phyloP scores from a whole-genome alignment of 1,139 yeast species.

The Geotrichum candidum region DNA sequence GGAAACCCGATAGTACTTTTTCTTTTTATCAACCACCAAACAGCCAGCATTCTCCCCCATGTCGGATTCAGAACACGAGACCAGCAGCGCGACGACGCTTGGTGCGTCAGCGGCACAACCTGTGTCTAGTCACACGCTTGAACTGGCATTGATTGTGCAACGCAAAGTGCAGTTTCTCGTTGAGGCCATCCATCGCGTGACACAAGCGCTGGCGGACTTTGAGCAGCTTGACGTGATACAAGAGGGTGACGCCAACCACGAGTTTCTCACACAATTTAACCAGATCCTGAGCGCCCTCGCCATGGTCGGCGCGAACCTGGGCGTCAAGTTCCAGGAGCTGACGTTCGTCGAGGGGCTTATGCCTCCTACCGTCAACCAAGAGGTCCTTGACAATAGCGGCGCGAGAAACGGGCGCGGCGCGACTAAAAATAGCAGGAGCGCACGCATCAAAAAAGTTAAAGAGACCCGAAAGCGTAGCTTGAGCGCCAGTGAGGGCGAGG shows the following conservation, averaged over 20 bases:
- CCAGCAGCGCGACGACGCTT: neutral
- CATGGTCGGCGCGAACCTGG: neutral
- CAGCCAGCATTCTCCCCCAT: neutral
- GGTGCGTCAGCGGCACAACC: neutral
- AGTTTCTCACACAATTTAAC: neutral
- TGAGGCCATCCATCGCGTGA: neutral
- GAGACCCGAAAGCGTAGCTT: neutral
- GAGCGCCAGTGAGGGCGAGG: neutral
- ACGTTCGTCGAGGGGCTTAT: neutral
- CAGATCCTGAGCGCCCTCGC: neutral
- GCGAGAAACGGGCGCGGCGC: neutral
- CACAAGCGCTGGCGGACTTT: neutral
- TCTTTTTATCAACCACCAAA: neutral
- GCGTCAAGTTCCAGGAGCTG: neutral
- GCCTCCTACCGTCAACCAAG: neutral
- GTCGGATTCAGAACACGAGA: neutral
- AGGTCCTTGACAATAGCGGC: neutral
- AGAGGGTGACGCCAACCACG: neutral
- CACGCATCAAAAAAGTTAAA: neutral
- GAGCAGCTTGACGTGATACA: neutral
- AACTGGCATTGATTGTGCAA: neutral
- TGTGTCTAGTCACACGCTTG: neutral
- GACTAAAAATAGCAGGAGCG: neutral
- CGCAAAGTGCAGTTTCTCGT: neutral
- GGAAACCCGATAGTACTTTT: neutral